These are phyloP conservation scores for Scedosporium minutisporum DNA, from an alignment of 2,329 filamentous ascomycete genomes.

Conservation along the genomic window DNA sequence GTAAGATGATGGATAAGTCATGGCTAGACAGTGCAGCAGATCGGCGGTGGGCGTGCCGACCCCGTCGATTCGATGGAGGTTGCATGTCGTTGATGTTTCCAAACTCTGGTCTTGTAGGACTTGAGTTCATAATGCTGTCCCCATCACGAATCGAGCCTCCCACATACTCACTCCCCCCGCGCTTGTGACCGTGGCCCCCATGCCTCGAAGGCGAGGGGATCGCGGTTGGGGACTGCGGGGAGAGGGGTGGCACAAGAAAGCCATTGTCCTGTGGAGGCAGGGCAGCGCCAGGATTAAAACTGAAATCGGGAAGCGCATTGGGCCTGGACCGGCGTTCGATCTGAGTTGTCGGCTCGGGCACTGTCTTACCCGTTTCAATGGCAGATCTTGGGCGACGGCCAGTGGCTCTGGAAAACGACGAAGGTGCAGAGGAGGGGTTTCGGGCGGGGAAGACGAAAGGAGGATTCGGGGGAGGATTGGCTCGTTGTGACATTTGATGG, in stretches of 20 bases:
- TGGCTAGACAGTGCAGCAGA: slow-evolving; percentile 77
- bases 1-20: slow-evolving; percentile 63
- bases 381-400: slow-evolving; percentile 44
- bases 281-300: slow-evolving; percentile 42
- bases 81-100: slow-evolving; percentile 47
- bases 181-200: slow-evolving; percentile 62
- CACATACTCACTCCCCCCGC: slow-evolving; percentile 80
- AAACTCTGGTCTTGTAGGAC: slow-evolving; percentile 55
- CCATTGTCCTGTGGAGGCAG: slow-evolving; percentile 21
- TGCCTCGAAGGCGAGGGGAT: slow-evolving; percentile 48
- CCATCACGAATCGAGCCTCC: slow-evolving; percentile 57
- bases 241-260: slow-evolving; percentile 44
- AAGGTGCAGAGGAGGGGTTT: slow-evolving; percentile 33
- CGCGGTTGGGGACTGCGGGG: slow-evolving; percentile 39
- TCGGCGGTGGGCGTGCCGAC: slow-evolving; percentile 65
- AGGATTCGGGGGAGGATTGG: slow-evolving; percentile 47
- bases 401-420: slow-evolving; percentile 36
- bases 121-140: slow-evolving; percentile 56
- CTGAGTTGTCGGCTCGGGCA: neutral
- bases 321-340: neutral
- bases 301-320: slow-evolving; percentile 26
- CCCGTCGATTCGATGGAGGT: slow-evolving; percentile 46
- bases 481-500: neutral
- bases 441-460: slow-evolving; percentile 53
- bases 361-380: slow-evolving; percentile 32